Conservation (phyloP, 768 basidiomycete species). For the Lactifluus piperatus region DNA sequence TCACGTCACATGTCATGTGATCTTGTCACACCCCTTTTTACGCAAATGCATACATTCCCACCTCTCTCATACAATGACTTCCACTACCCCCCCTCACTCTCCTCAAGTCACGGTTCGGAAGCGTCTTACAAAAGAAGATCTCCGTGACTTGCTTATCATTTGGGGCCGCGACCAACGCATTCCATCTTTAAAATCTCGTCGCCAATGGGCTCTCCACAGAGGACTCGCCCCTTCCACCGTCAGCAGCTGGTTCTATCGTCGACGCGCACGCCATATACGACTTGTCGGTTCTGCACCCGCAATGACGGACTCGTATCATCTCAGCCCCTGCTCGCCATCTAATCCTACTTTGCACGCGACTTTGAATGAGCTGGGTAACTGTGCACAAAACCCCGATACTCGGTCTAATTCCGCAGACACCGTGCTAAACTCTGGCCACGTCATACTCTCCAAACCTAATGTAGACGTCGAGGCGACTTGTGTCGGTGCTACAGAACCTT, state of each 20-base stretch:
- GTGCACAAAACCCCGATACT: neutral
- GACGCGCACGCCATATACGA: neutral
- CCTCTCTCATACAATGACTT: too few relatives aligned
- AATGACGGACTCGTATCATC: neutral
- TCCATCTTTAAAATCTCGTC: slow-evolving; percentile 4
- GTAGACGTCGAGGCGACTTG: neutral
- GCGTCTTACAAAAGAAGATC: neutral
- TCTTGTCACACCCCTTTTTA: too few relatives aligned
- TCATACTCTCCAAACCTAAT: neutral
- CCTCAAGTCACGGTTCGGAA: neutral
- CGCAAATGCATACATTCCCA: neutral
- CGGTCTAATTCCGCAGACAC: neutral
- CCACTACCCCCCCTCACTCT: too few relatives aligned
- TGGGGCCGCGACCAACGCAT: slow-evolving; percentile 6
- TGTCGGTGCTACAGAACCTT: neutral
- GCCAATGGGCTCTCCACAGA: slow-evolving; percentile 2
- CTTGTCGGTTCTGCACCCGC: neutral
- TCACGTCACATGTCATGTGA: too few relatives aligned
- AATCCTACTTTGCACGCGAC: neutral
- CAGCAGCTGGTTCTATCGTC: slow-evolving; percentile 4
- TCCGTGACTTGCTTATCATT: neutral
- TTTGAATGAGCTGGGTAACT: neutral
- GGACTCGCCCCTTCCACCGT: neutral
- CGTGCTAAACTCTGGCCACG: neutral
- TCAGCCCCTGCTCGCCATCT: neutral